Evolutionary conservation across 768 basidiomycete species (phyloP).

Genomic region (Kwoniella sp.): DNA sequence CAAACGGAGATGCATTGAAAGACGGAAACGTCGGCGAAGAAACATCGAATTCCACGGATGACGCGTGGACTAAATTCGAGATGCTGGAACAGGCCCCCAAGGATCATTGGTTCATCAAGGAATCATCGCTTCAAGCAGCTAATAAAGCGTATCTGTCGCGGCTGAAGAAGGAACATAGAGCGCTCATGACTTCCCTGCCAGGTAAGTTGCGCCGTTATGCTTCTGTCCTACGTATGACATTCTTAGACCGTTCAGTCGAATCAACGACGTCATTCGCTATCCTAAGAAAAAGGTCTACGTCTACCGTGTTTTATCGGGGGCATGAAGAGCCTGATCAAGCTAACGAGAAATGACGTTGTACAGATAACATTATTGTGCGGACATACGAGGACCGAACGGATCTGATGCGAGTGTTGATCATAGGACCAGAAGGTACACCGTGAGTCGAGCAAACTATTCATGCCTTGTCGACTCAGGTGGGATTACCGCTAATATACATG

Average conservation of each 20-base stretch:
- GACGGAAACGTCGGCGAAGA: background rate
- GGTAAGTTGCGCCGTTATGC: conserved; percentile 60
- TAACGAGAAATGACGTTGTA: background rate
- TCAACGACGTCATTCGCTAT: too few species aligned
- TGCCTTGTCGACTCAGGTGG: background rate
- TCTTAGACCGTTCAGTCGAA: too few species aligned
- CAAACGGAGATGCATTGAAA: conserved; percentile 7
- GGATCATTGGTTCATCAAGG: conserved; percentile 74
- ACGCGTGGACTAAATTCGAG: conserved; percentile 76
- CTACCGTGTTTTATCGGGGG: too few species aligned
- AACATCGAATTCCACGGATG: background rate
- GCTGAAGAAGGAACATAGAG: conserved; percentile 79
- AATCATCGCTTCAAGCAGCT: conserved; percentile 64
- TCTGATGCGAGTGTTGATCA: conserved; percentile 81
- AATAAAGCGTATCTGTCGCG: conserved; percentile 74
- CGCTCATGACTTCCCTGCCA: conserved; percentile 75
- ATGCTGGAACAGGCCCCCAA: conserved; percentile 71
- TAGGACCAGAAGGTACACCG: conserved; percentile 92
- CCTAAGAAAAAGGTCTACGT: too few species aligned
- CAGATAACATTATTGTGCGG: conserved; percentile 84
- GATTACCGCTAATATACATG: background rate
- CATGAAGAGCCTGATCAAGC: background rate
- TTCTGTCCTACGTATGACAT: too few species aligned
- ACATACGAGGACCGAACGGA: conserved; percentile 88
- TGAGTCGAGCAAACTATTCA: conserved; percentile 14